phyloP scores from a whole-genome alignment of 257 asterid genomes.

The Nicotiana paniculata region DNA sequence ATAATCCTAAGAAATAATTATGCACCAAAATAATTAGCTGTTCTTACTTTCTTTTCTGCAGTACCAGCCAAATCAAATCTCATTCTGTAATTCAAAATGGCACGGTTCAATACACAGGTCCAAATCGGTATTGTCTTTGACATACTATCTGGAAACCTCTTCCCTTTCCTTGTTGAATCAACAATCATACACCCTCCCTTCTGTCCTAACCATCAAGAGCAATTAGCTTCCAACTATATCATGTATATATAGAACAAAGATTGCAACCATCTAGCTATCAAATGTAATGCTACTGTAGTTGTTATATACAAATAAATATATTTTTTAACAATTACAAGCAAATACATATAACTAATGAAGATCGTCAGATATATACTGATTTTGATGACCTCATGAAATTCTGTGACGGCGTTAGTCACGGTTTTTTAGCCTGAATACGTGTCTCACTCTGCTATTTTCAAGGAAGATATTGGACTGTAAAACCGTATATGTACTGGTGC shows the following conservation, averaged over 20 bases:
- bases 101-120: slow-evolving; percentile 89
- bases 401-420: no score
- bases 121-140: slow-evolving; percentile 97
- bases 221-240: not conserved
- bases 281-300: not conserved
- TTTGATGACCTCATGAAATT: no score
- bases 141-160: slow-evolving; percentile 97
- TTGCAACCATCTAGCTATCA: not conserved
- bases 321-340: no score
- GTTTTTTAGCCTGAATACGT: no score
- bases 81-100: slow-evolving; percentile 41
- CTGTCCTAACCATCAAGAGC: slow-evolving; percentile 61
- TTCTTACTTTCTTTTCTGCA: slow-evolving; percentile 37
- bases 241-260: not conserved
- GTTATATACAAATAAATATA: not conserved
- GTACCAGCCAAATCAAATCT: slow-evolving; percentile 4
- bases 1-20: not conserved
- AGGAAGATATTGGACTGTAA: no score
- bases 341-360: no score
- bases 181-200: slow-evolving; percentile 91
- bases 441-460: no score
- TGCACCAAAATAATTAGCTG: not conserved
- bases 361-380: no score
- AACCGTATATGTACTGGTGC: no score
- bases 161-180: slow-evolving; percentile 92